These are phyloP conservation scores for Ramichloridium luteum DNA, from an alignment of 2,329 filamentous ascomycete genomes.

Conservation along the genomic window DNA sequence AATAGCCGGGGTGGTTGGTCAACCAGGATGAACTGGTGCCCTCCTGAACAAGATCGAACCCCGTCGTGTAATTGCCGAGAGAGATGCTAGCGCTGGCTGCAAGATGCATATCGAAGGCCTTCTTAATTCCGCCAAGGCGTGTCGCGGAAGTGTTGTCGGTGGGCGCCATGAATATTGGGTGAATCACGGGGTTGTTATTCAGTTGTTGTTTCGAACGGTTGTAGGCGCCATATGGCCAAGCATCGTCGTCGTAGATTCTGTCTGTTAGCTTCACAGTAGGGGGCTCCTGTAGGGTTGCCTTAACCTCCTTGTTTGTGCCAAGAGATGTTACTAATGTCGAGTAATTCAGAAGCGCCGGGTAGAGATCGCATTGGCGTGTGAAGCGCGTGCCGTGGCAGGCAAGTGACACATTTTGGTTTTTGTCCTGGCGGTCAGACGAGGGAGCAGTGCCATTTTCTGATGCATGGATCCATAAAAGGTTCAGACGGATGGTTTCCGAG, in stretches of 20 bases:
- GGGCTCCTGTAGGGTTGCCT: slow-evolving; percentile 6
- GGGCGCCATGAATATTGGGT: slow-evolving; percentile 3
- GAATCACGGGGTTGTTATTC: slow-evolving; percentile 7
- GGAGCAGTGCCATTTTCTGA: too few species aligned
- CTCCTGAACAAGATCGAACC: slow-evolving; percentile 6
- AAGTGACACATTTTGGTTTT: too few species aligned
- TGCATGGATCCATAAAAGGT: too few species aligned
- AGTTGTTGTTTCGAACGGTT: slow-evolving; percentile 8
- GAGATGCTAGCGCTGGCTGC: slow-evolving; percentile 9
- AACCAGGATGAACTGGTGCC: slow-evolving; percentile 10
- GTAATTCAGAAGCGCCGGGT: slow-evolving; percentile 16
- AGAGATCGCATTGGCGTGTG: slow-evolving; percentile 11
- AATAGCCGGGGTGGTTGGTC: slow-evolving; percentile 5
- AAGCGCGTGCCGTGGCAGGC: slow-evolving; percentile 8
- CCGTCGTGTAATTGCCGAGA: slow-evolving; percentile 4
- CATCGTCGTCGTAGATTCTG: too few species aligned
- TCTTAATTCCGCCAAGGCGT: slow-evolving; percentile 8
- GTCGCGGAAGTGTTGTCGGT: slow-evolving; percentile 5
- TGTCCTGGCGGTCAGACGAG: too few species aligned
- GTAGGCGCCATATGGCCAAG: slow-evolving; percentile 7
- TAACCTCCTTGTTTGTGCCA: too few species aligned
- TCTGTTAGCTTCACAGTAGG: too few species aligned
- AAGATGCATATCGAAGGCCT: slow-evolving; percentile 10
- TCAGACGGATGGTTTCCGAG: too few species aligned
- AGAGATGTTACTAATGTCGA: too few species aligned